These are phyloP conservation scores for Tuber brumale DNA, from an alignment of 495 filamentous ascomycete species.

Conservation along the genomic window DNA sequence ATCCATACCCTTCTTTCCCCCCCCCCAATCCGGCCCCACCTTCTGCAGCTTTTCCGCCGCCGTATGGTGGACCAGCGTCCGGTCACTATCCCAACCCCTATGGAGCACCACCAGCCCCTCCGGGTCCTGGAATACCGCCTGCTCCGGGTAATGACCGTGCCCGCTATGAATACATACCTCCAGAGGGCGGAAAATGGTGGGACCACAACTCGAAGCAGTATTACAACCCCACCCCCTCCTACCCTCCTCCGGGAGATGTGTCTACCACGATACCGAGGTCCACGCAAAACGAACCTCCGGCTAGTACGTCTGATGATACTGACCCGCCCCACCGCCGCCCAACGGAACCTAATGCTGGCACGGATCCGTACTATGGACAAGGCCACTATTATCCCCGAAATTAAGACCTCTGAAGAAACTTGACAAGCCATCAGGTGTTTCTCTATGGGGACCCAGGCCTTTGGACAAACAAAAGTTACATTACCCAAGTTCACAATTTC, in stretches of 20 bases:
- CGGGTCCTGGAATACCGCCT: not conserved
- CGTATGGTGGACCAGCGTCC: not conserved
- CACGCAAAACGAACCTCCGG: not conserved
- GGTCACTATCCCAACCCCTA: not conserved
- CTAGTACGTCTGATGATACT: not conserved
- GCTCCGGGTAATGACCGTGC: not conserved
- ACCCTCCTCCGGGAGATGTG: not conserved
- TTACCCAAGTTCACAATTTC: constrained; percentile 1
- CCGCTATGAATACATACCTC: constrained; percentile 10
- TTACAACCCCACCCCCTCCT: constrained; percentile 12
- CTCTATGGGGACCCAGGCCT: not conserved
- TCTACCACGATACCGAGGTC: not conserved
- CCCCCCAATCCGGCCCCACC: not conserved
- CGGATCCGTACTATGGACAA: not conserved
- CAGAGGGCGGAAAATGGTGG: constrained; percentile 22
- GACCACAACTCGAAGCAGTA: constrained; percentile 20
- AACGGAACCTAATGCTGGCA: not conserved
- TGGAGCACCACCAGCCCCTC: not conserved
- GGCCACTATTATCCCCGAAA: not conserved
- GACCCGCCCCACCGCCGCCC: not conserved
- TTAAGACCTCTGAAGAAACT: not conserved
- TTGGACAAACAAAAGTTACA: not conserved
- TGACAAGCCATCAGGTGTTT: not conserved
- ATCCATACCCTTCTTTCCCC: not conserved
- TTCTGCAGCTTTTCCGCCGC: too few relatives aligned